Conservation (phyloP, 192 early-diverging fungal species). For the Diversispora epigaea region DNA sequence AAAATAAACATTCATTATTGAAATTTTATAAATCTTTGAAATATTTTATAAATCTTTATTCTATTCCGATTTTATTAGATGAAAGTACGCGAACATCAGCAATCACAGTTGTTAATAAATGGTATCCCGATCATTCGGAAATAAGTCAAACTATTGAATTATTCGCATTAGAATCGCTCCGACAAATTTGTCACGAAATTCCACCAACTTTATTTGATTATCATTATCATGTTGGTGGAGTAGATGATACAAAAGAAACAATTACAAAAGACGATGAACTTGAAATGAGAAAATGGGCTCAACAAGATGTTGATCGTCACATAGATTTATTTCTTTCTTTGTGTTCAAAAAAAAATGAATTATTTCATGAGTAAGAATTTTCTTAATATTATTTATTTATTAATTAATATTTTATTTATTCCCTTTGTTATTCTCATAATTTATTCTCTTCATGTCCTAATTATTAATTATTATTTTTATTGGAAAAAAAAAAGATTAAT, state of each 20-base stretch:
- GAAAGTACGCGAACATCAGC: conserved; percentile 52
- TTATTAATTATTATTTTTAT: background rate
- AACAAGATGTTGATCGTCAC: conserved; percentile 63
- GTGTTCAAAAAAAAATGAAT: conserved; percentile 66
- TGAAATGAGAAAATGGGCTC: conserved; percentile 44
- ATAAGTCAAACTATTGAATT: conserved; percentile 41
- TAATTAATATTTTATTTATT: conserved; percentile 13
- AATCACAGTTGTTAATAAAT: conserved; percentile 60
- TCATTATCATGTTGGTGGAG: conserved; percentile 30
- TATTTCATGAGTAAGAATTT: conserved; percentile 63
- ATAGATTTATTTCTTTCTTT: conserved; percentile 78
- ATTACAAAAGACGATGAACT: conserved; percentile 19
- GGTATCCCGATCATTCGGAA: conserved; percentile 57
- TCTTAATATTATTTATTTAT: conserved; percentile 37
- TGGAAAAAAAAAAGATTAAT: too few relatives aligned
- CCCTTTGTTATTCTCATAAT: background rate
- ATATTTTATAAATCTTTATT: background rate
- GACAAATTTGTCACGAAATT: conserved; percentile 8
- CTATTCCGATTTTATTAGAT: background rate
- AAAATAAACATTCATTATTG: background rate
- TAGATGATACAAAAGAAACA: background rate
- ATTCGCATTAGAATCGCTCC: conserved; percentile 43
- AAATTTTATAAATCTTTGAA: background rate
- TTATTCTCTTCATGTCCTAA: background rate
- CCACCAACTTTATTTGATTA: conserved; percentile 20